Conservation (phyloP, 2,329 filamentous ascomycete genomes). For the Ophiocordyceps camponoti-leonardi region DNA sequence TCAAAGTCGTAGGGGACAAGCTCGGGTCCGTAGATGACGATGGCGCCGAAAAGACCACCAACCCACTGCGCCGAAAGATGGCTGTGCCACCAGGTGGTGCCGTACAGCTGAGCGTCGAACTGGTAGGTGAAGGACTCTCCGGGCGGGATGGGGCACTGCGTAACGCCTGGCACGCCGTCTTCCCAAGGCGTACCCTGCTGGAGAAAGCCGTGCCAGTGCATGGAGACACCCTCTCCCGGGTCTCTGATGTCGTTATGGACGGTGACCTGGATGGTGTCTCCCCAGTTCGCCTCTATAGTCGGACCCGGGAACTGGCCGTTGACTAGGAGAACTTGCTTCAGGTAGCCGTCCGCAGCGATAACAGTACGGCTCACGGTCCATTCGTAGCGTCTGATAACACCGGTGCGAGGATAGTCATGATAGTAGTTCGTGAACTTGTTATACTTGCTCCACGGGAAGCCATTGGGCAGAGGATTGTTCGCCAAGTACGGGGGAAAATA, state of each 20-base stretch:
- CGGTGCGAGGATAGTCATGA: constrained; percentile 28
- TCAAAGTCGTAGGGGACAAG: constrained; percentile 43
- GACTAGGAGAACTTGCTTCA: constrained; percentile 36
- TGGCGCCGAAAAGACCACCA: constrained; percentile 42
- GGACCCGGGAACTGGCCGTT: constrained; percentile 53
- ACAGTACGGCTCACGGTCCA: constrained; percentile 31
- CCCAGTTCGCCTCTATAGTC: constrained; percentile 45
- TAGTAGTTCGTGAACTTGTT: constrained; percentile 32
- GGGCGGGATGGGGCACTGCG: constrained; percentile 51
- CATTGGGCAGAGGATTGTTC: constrained; percentile 30
- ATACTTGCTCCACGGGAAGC: constrained; percentile 32
- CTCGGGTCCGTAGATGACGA: constrained; percentile 38
- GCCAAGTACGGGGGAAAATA: constrained; percentile 10
- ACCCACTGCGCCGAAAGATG: constrained; percentile 42
- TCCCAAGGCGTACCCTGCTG: constrained; percentile 32
- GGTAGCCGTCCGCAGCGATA: constrained; percentile 40
- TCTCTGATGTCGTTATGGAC: constrained; percentile 50
- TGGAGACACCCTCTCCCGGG: constrained; percentile 25
- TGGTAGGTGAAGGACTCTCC: constrained; percentile 35
- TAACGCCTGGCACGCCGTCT: constrained; percentile 32
- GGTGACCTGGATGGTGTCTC: constrained; percentile 44
- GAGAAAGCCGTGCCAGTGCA: constrained; percentile 38
- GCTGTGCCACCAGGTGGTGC: constrained; percentile 41
- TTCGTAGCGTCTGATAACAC: constrained; percentile 36
- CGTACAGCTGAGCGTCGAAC: constrained; percentile 35